These are phyloP conservation scores for Thelonectria blattea DNA, from an alignment of 2,329 filamentous ascomycete genomes.

Conservation along the genomic window DNA sequence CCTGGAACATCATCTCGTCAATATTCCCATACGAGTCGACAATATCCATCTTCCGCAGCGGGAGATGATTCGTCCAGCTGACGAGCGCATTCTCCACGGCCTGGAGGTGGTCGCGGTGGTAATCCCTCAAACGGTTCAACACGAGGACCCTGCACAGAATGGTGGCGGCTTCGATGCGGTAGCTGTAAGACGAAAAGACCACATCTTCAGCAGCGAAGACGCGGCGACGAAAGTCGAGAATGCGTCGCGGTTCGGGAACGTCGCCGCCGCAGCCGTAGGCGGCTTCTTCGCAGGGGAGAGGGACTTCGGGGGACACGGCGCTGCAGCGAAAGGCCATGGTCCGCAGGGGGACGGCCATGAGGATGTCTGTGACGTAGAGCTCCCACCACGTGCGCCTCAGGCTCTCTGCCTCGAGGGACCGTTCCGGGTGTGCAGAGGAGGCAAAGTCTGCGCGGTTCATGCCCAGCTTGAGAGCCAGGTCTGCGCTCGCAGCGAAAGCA, in stretches of 20 bases:
- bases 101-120: slow-evolving; percentile 29
- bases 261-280: slow-evolving; percentile 16
- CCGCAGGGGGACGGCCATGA: slow-evolving; percentile 27
- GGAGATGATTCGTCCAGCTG: slow-evolving; percentile 32
- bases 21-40: slow-evolving; percentile 30
- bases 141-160: slow-evolving; percentile 29
- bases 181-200: slow-evolving; percentile 32
- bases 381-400: slow-evolving; percentile 35
- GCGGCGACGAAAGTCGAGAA: slow-evolving; percentile 27
- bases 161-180: slow-evolving; percentile 30
- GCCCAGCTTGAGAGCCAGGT: slow-evolving; percentile 30
- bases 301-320: slow-evolving; percentile 21
- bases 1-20: slow-evolving; percentile 36
- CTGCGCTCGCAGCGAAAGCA: background rate
- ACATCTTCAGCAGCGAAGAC: slow-evolving; percentile 23
- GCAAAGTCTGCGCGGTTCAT: slow-evolving; percentile 27
- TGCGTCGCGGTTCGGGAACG: slow-evolving; percentile 20
- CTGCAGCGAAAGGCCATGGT: slow-evolving; percentile 26
- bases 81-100: slow-evolving; percentile 32
- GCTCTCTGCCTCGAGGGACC: slow-evolving; percentile 28
- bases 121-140: slow-evolving; percentile 19
- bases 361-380: slow-evolving; percentile 30
- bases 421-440: slow-evolving; percentile 6
- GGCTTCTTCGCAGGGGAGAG: slow-evolving; percentile 29
- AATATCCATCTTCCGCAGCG: slow-evolving; percentile 24